Base-by-base conservation (phyloP, 768 basidiomycete species). In the Hydnomerulius pinastri region DNA sequence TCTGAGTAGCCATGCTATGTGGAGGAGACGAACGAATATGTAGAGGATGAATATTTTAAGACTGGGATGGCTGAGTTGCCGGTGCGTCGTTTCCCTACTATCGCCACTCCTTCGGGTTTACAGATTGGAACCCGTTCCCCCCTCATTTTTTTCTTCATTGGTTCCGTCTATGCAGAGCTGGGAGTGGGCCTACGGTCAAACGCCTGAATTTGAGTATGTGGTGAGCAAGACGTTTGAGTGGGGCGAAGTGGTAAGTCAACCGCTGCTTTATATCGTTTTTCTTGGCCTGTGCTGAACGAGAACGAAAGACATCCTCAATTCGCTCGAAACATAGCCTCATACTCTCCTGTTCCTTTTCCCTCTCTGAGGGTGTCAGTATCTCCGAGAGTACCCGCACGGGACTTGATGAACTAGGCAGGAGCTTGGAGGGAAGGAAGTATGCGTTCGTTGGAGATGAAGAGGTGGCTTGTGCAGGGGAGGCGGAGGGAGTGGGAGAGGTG, bases 111-210 rank as follows among this genome's bases (percentile, higher is more conserved):
- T n/a, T n/a, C n/a, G n/a, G n/a, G n/a, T n/a, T n/a, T n/a, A n/a
- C n/a, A n/a, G n/a, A n/a, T n/a, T n/a, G 3, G 4, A 33, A 9
- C n/a, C 18, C 30, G 23, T 30, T 21, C 23, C 17, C 28, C 32
- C 17, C 12, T 11, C 12, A 15, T 30, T 30, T 47, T 32, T 12
- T 29, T 37, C 1, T 15, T 25, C 11, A 13, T n/a, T 43, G 20
- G 58, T 36, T 6, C 0, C 10, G 15, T 41, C 24, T n/a, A 21
- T 46, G 18, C 59, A 95, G 94, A 85, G 79, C 28, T 98, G 97
- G 97, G 80, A 91, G 18, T 98, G 95, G 93, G 74, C 80, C 12
- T 97, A 84, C 60, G 96, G 95, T 0, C 90, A 95, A 63, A 96
- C 95, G 0, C 94, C 95, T 35, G 90, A 96, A 63, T 98, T 99